Evolutionary conservation across 1,139 yeast species (phyloP).

Genomic region (Candida gigantensis): DNA sequence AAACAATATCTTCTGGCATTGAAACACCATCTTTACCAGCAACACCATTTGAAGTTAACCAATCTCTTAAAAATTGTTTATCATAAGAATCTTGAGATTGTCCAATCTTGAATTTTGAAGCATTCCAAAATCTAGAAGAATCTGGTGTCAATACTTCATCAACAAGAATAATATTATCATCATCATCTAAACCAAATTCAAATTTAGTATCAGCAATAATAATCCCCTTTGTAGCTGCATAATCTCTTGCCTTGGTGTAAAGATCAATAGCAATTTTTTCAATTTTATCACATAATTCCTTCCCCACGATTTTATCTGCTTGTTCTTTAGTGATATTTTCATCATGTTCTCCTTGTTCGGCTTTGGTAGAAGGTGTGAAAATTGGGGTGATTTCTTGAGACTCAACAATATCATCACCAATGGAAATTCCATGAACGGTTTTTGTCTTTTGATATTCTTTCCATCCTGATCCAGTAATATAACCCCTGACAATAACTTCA

Average conservation of each 20-base stretch:
- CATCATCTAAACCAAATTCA: constrained; percentile 89
- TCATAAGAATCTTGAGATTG: constrained; percentile 87
- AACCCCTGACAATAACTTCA: constrained; percentile 97
- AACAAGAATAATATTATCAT: constrained; percentile 71
- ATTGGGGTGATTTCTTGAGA: constrained; percentile 83
- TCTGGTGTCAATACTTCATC: constrained; percentile 98
- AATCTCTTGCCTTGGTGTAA: constrained; percentile 82
- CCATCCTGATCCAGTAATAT: constrained; percentile 98
- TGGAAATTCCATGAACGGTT: constrained; percentile 81
- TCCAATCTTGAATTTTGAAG: constrained; percentile 67
- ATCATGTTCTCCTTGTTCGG: constrained; percentile 97
- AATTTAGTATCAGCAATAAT: constrained; percentile 98
- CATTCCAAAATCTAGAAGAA: constrained; percentile 95
- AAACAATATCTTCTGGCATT: constrained; percentile 64
- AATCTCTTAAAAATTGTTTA: constrained; percentile 92
- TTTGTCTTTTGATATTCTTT: constrained; percentile 76
- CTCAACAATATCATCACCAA: constrained; percentile 65
- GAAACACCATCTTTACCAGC: constrained; percentile 84
- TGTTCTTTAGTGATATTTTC: constrained; percentile 88
- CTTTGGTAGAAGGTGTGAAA: constrained; percentile 96
- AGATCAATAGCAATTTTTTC: constrained; percentile 65
- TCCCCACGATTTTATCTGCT: constrained; percentile 80
- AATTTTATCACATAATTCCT: constrained; percentile 64
- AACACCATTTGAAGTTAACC: constrained; percentile 80
- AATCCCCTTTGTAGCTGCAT: constrained; percentile 78